phyloP scores from a whole-genome alignment of 108 stramenopile species.

The Skeletonema costatum region DNA sequence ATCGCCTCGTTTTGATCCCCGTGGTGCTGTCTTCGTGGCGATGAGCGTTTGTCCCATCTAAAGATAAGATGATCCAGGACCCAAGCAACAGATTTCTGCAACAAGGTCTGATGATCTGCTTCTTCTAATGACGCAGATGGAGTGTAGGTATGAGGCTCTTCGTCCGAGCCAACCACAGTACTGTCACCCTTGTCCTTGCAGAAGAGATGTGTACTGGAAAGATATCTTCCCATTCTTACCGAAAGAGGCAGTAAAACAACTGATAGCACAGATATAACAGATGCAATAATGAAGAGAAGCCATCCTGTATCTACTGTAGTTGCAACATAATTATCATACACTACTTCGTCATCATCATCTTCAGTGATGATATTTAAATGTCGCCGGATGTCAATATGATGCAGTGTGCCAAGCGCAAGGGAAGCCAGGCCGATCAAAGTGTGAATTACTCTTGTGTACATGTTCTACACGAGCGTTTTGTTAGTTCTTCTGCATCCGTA shows the following conservation, averaged over 20 bases:
- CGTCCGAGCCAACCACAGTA: neutral
- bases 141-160: neutral
- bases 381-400: neutral
- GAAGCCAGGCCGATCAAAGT: no score
- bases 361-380: neutral
- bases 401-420: no score
- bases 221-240: slow-evolving; percentile 8
- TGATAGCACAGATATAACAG: slow-evolving; percentile 17
- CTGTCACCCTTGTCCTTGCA: neutral
- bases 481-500: no score
- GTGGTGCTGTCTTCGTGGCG: no score
- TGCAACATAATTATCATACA: slow-evolving; percentile 20
- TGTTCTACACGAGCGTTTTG: no score
- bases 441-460: no score
- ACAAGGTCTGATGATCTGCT: neutral
- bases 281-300: slow-evolving; percentile 27
- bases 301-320: slow-evolving; percentile 31
- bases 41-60: no score
- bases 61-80: no score
- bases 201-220: neutral
- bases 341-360: slow-evolving; percentile 28
- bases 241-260: slow-evolving; percentile 19
- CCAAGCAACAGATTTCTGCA: neutral
- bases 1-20: no score
- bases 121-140: neutral